These are phyloP conservation scores for Pythium monospermum DNA, from an alignment of 352 stramenopile species.

Conservation along the genomic window DNA sequence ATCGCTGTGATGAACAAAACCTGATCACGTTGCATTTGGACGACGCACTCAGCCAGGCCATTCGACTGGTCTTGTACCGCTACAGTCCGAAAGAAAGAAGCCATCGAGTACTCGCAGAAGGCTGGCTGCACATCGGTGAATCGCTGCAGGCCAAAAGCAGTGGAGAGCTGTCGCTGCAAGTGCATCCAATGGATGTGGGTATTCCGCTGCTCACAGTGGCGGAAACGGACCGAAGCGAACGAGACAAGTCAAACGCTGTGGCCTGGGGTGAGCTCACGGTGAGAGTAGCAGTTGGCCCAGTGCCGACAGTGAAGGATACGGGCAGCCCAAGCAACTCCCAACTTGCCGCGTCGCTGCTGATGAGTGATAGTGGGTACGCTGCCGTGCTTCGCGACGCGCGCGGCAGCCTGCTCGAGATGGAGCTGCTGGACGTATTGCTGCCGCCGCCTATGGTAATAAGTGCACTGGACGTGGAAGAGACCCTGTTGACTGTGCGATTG, in stretches of 20 bases:
- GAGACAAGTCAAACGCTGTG: not conserved
- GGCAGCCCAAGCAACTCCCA: not conserved
- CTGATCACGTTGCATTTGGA: not conserved
- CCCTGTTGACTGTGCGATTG: not conserved
- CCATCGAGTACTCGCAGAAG: slow-evolving; percentile 14
- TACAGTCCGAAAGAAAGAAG: slow-evolving; percentile 10
- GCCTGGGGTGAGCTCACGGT: slow-evolving; percentile 9
- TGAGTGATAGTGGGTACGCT: not conserved
- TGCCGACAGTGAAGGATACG: not conserved
- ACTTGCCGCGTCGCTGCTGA: not conserved
- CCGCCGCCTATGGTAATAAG: no score
- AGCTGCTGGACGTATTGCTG: not conserved
- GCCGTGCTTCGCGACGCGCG: not conserved
- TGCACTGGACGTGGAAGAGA: no score
- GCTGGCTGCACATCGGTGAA: no score
- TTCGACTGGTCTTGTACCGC: slow-evolving; percentile 11
- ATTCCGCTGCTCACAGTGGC: no score
- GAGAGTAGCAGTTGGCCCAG: not conserved
- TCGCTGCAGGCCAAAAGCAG: no score
- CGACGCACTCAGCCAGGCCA: slow-evolving; percentile 9
- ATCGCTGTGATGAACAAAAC: not conserved
- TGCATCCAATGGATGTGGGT: no score
- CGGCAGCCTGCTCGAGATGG: not conserved
- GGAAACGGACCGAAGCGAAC: not conserved
- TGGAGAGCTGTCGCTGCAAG: no score